Evolutionary conservation across 208 protist genomes (phyloP).

Genomic region (Strigomonas oncopelti): DNA sequence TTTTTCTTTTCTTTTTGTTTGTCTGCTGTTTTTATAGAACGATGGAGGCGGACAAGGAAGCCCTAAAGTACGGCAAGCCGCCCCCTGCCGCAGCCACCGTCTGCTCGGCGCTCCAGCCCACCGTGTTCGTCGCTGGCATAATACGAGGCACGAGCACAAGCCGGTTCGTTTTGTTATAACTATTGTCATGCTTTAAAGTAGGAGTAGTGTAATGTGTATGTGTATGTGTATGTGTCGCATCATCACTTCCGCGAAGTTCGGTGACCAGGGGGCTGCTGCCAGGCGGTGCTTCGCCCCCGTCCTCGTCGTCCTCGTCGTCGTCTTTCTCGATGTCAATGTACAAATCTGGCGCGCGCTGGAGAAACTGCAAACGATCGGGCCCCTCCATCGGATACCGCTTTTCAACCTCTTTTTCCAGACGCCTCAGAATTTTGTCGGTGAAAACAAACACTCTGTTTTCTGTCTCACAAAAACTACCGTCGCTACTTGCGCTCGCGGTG

Average conservation of each 20-base stretch:
- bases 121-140: slow-evolving; percentile 31
- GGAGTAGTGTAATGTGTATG: too few species aligned
- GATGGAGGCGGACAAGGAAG: slow-evolving; percentile 73
- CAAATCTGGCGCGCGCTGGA: slow-evolving; percentile 79
- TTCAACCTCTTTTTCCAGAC: slow-evolving; percentile 21
- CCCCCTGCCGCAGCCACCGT: slow-evolving; percentile 31
- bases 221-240: too few species aligned
- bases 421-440: background rate
- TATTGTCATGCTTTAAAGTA: too few species aligned
- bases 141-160: slow-evolving; percentile 53
- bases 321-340: slow-evolving; percentile 29
- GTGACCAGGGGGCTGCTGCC: too few species aligned
- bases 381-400: slow-evolving; percentile 59
- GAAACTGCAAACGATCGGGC: slow-evolving; percentile 35
- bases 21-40: slow-evolving; percentile 18
- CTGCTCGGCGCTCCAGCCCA: slow-evolving; percentile 75
- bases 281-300: too few species aligned
- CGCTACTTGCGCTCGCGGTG: background rate
- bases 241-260: too few species aligned
- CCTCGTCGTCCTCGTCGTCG: too few species aligned
- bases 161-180: background rate
- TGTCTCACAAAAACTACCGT: too few species aligned
- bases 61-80: slow-evolving; percentile 35
- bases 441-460: background rate
- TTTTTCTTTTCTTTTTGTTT: background rate